Base-by-base conservation (phyloP, 805 yeast genomes). In the Wickerhamiella azymoides region DNA sequence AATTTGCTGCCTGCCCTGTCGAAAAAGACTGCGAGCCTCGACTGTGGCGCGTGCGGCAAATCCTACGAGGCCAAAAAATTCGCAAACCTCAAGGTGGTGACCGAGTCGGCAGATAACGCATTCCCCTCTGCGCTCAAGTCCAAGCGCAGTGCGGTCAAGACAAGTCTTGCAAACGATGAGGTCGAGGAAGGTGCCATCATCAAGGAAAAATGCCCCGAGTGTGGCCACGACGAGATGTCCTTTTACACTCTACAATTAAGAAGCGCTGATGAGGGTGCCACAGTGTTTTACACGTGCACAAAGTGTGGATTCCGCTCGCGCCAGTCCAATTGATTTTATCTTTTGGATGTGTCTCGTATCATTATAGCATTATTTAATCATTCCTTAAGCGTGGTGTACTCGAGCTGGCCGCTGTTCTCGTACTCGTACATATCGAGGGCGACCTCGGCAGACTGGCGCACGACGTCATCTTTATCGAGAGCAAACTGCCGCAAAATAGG, bases 191-290 rank as follows among this genome's bases (percentile, higher is more conserved):
- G 97, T 52, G 98, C 98, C 35, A 82, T 93, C 10, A 92, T 92
- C 62, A 83, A 88, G 62, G 99, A 92, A 64, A 88, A 83, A 60
- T 92, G 99, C 71, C 97, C 97, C n/a, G 78, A 88, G 64, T 92
- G 98, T 75, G 96, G 94, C 42, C 76, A 88, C 65, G 96, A 92
- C 60, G 96, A 92, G 65, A 93, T 93, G 98, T 88, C 80, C 62
- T 92, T 89, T 62, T 97, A 92, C 61, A 92, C 98, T 4, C 70
- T 92, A 54, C 99, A 92, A 66, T 73, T 92, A 56, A 79, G 99
- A 67, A 83, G 95, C 46, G 99, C 98, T 1, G 99, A 92, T 72
- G 99, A 92, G 73, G 99, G 98, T 73, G 70, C 98, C 25, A 92
- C 99, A 9, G 97, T 92, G 30, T 92, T 92, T 62, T 93, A 92